Percentiles rank a stretch among this genome's conserved stretches.
These are phyloP conservation scores for Elaeis guineensis DNA, from an alignment of 176 grass and related monocot species.

Conservation along the genomic window DNA sequence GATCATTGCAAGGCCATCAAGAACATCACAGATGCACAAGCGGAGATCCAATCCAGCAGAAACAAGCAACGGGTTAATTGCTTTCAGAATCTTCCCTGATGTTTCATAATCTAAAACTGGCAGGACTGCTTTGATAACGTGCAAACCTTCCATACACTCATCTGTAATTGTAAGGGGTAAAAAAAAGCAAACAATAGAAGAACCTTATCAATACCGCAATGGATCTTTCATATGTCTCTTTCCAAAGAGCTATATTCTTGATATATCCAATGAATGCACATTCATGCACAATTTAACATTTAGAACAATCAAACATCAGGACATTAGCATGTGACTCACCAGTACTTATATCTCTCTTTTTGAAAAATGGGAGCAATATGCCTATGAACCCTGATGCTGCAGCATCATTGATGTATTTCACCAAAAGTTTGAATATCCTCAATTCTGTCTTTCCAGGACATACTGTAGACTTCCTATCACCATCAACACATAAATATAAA, in stretches of 20 bases:
- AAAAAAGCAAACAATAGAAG: conserved; percentile 15
- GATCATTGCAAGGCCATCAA: conserved; percentile 40
- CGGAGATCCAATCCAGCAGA: conserved; percentile 57
- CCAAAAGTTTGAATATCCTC: conserved; percentile 73
- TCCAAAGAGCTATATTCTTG: too few species aligned
- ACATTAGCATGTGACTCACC: conserved; percentile 19
- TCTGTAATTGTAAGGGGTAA: conserved; percentile 32
- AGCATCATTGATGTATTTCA: conserved; percentile 58
- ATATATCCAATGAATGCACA: too few species aligned
- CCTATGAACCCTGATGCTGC: conserved; percentile 44
- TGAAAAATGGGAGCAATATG: conserved; percentile 81
- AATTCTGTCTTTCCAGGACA: conserved; percentile 67
- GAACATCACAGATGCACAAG: conserved; percentile 73
- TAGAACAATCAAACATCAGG: too few species aligned
- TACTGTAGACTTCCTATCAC: conserved; percentile 55
- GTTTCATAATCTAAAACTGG: conserved; percentile 40
- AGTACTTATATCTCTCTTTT: conserved; percentile 53
- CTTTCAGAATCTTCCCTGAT: conserved; percentile 56
- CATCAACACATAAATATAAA: conserved; percentile 4
- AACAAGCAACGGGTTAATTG: conserved; percentile 62
- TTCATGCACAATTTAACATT: too few species aligned
- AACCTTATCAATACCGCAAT: not conserved
- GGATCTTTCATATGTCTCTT: too few species aligned
- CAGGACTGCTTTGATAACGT: conserved; percentile 57
- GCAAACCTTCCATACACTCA: conserved; percentile 65